These are phyloP conservation scores for Nelumbo lutea DNA, from an alignment of 164 flowering plant genomes.

Conservation along the genomic window DNA sequence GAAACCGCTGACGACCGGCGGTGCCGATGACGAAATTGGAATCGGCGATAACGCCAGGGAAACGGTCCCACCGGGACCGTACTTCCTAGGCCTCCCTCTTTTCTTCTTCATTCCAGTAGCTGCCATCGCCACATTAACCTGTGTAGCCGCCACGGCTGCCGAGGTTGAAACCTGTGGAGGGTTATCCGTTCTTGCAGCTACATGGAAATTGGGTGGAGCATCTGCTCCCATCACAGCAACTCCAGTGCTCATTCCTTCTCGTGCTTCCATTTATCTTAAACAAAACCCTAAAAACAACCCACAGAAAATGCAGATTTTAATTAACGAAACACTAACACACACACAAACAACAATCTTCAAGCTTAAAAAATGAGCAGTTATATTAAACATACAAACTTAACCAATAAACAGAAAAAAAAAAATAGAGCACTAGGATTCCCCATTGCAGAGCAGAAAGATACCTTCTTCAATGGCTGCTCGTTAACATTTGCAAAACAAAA, in stretches of 20 bases:
- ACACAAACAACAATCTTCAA: constrained; percentile 9
- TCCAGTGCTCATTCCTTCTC: constrained; percentile 46
- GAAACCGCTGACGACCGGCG: constrained; percentile 64
- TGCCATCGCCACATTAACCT: constrained; percentile 16
- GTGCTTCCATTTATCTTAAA: constrained; percentile 45
- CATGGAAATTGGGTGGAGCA: constrained; percentile 76
- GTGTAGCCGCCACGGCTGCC: constrained; percentile 22
- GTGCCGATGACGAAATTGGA: constrained; percentile 72
- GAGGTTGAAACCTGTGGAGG: constrained; percentile 34
- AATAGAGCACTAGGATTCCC: background rate
- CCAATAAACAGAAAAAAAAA: background rate
- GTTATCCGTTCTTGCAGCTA: constrained; percentile 65
- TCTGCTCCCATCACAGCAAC: constrained; percentile 85
- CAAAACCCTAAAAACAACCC: constrained; percentile 16
- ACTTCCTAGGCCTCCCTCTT: constrained; percentile 95
- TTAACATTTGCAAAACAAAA: background rate
- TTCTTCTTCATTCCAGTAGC: constrained; percentile 63
- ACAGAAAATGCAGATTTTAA: constrained; percentile 11
- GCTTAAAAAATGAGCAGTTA: constrained; percentile 10
- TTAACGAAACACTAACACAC: constrained; percentile 1
- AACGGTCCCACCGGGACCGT: constrained; percentile 55
- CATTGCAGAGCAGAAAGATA: background rate
- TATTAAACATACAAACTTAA: constrained; percentile 4
- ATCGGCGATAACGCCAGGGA: constrained; percentile 68
- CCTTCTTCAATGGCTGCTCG: constrained; percentile 8